Conservation (phyloP, 2,329 filamentous ascomycete genomes). For the Ceratocystis albifundus region DNA sequence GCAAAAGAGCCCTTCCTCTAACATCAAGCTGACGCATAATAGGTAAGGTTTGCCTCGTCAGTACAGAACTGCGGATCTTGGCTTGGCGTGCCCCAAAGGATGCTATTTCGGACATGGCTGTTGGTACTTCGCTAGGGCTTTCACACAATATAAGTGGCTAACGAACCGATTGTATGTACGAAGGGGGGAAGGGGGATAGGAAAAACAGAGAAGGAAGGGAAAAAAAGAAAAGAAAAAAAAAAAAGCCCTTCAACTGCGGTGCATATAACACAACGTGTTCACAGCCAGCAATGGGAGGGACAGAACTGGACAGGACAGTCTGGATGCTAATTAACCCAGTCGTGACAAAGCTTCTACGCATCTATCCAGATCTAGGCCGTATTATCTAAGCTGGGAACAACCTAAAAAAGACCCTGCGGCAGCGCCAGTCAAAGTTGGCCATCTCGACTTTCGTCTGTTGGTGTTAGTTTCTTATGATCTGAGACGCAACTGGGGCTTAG, state of each 20-base stretch:
- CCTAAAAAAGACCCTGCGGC: background rate
- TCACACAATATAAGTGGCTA: slow-evolving; percentile 4
- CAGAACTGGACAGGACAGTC: too few species aligned
- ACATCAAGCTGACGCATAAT: background rate
- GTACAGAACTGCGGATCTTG: background rate
- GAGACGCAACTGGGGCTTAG: background rate
- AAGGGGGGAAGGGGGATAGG: background rate
- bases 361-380: background rate
- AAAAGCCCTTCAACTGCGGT: background rate
- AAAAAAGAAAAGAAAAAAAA: background rate
- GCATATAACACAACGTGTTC: slow-evolving; percentile 5
- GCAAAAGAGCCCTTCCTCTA: too few species aligned
- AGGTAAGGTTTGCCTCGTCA: slow-evolving; percentile 1
- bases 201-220: background rate
- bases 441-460: background rate
- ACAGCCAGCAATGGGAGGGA: background rate
- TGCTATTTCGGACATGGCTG: slow-evolving; percentile 8
- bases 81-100: slow-evolving; percentile 6
- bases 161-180: background rate
- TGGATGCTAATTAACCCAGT: background rate
- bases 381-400: background rate
- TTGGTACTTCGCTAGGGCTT: slow-evolving; percentile 9
- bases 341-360: background rate
- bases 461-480: background rate
- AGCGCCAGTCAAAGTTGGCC: slow-evolving; percentile 1